These are phyloP conservation scores for Schizosaccharomyces pombe DNA, from an alignment of 805 yeast species.

Conservation along the genomic window DNA sequence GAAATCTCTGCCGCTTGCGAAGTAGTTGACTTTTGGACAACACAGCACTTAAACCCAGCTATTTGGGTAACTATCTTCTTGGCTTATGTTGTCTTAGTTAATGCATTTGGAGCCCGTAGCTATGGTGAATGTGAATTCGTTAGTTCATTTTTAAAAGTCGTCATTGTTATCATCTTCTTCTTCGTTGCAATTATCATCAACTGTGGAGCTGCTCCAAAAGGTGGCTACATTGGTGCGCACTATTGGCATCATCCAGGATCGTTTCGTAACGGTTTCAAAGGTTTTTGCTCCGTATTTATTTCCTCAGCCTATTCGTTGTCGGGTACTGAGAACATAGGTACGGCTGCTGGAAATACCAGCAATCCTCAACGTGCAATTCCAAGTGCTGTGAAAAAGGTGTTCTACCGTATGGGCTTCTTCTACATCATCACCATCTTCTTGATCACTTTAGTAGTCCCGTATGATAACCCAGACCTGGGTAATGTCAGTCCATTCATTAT, in stretches of 20 bases:
- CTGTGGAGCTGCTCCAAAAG: constrained; percentile 53
- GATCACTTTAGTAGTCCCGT: constrained; percentile 55
- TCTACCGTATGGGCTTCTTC: constrained; percentile 47
- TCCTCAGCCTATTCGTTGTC: constrained; percentile 45
- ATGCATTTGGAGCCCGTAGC: constrained; percentile 24
- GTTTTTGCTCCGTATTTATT: constrained; percentile 38
- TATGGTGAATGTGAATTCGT: constrained; percentile 28
- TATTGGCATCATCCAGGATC: constrained; percentile 53
- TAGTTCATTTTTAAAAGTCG: constrained; percentile 40
- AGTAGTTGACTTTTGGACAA: constrained; percentile 29
- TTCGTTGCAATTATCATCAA: constrained; percentile 38
- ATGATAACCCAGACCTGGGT: constrained; percentile 36
- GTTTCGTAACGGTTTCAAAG: constrained; percentile 36
- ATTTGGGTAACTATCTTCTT: constrained; percentile 31
- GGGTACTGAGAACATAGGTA: constrained; percentile 38
- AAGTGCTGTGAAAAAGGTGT: constrained; percentile 46
- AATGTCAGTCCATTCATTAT: constrained; percentile 61
- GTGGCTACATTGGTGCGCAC: constrained; percentile 45
- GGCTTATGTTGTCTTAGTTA: constrained; percentile 21
- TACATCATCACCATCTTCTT: constrained; percentile 31
- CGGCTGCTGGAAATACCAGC: constrained; percentile 47
- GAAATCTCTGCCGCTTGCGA: constrained; percentile 43
- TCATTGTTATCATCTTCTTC: constrained; percentile 44
- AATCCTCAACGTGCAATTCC: constrained; percentile 42
- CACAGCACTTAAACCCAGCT: constrained; percentile 22